Evolutionary conservation across 2,329 filamentous ascomycete species (phyloP).

Genomic region (Fusarium sp.): DNA sequence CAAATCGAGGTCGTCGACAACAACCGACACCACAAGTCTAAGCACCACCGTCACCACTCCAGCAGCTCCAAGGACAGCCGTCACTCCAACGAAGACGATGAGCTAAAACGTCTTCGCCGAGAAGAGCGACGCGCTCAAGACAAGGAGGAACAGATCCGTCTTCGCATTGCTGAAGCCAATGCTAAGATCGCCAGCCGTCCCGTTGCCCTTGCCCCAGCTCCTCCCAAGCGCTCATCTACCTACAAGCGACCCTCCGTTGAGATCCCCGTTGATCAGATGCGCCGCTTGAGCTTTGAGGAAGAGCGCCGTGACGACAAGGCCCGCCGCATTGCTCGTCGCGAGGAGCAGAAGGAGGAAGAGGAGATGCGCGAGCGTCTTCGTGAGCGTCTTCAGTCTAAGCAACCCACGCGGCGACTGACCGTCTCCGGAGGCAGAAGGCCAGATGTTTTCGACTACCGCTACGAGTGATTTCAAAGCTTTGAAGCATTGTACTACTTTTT

Average conservation of each 20-base stretch:
- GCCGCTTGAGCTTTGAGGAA: conserved; percentile 49
- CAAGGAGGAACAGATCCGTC: conserved; percentile 45
- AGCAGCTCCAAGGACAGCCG: conserved; percentile 51
- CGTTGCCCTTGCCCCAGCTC: conserved; percentile 45
- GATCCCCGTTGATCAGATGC: conserved; percentile 49
- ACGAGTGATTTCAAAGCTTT: conserved; percentile 49
- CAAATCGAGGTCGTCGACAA: conserved; percentile 54
- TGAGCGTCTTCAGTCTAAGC: conserved; percentile 51
- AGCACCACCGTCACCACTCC: conserved; percentile 52
- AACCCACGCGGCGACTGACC: conserved; percentile 52
- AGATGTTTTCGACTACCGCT: conserved; percentile 54
- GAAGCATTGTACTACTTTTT: conserved; percentile 10
- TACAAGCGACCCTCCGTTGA: conserved; percentile 41
- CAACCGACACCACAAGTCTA: conserved; percentile 37
- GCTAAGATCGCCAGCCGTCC: conserved; percentile 55
- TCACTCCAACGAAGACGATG: conserved; percentile 47
- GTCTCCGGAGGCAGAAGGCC: conserved; percentile 52
- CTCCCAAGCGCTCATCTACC: conserved; percentile 40
- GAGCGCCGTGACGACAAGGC: conserved; percentile 49
- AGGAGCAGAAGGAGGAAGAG: conserved; percentile 51
- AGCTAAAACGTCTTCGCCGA: conserved; percentile 36
- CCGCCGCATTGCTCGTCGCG: conserved; percentile 41
- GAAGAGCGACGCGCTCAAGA: conserved; percentile 47
- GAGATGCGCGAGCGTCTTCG: conserved; percentile 53
- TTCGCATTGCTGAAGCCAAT: conserved; percentile 56